Conservation (phyloP, 2,329 filamentous ascomycete species). For the Trichoderma cornu-damae region DNA sequence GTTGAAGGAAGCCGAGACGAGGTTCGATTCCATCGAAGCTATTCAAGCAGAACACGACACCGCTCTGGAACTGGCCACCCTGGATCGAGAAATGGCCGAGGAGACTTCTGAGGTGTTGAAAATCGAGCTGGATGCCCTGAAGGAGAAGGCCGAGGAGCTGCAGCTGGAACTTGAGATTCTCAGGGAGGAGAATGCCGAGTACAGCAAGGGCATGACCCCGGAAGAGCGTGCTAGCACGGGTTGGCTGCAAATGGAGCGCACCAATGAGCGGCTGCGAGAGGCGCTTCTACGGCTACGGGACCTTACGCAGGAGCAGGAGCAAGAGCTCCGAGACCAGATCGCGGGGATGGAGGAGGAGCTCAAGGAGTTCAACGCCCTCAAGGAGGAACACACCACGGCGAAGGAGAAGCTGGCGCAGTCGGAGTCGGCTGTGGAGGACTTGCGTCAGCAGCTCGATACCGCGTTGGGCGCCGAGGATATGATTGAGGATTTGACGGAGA, state of each 20-base stretch:
- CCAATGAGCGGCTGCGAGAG: conserved; percentile 81
- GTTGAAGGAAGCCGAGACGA: conserved; percentile 68
- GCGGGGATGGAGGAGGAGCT: conserved; percentile 68
- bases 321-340: conserved; percentile 70
- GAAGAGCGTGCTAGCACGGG: conserved; percentile 83
- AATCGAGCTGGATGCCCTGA: conserved; percentile 71
- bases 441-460: conserved; percentile 85
- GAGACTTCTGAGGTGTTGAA: conserved; percentile 81
- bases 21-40: conserved; percentile 61
- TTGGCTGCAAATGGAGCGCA: conserved; percentile 86
- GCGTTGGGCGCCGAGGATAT: conserved; percentile 86
- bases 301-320: conserved; percentile 78
- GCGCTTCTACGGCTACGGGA: conserved; percentile 81
- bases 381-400: conserved; percentile 63
- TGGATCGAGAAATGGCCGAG: conserved; percentile 95
- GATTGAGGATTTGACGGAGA: conserved; percentile 85
- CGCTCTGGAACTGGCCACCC: conserved; percentile 75
- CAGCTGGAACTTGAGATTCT: conserved; percentile 84
- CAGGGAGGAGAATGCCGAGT: conserved; percentile 78
- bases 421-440: conserved; percentile 73
- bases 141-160: conserved; percentile 73
- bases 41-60: conserved; percentile 80
- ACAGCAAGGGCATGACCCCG: conserved; percentile 76
- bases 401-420: conserved; percentile 69
- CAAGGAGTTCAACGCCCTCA: conserved; percentile 60